Evolutionary conservation across 805 yeast genomes (phyloP), one percentile per base, ranked within the genome.

Genomic region (Metschnikowia arizonensis): DNA sequence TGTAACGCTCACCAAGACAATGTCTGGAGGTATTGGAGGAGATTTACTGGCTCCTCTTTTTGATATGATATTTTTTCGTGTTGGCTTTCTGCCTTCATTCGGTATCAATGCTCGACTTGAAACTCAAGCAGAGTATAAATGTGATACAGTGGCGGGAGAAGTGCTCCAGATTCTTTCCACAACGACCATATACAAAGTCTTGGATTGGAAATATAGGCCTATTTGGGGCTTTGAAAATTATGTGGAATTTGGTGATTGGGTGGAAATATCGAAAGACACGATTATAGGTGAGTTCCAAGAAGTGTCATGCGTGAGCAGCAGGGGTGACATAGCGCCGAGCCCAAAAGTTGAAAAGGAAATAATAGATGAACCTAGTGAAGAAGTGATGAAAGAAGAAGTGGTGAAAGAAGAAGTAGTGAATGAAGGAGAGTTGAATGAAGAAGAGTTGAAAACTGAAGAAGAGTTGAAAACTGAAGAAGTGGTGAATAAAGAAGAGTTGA

Each of bases 101-200:
- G 8, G 5, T 18, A 12, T 37, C 5, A 11, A 14, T 10, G 35
- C 32, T 23, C 31, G 23, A 31, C 14, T 30, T 14, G 51, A 48
- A 17, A 28, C 40, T 9, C 51, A 42, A 40, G 39, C 31, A 4
- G 55, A 51, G 42, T 47, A 46, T 24, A 39, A 39, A 8, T 51
- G 55, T 25, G 29, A 33, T 19, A 49, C 41, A 12, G 21, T 3
- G 24, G 38, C 44, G 5, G 52, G 52, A 2, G 39, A 42, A 23
- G 37, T 32, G 4, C 48, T 47, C 7, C 55, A 51, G 35, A 39
- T 51, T n/a, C 28, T 47, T 12, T 17, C 37, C 5, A 28, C 15
- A 12, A 19, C 31, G 9, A 42, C 45, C 3, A 32, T 33, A 7
- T 49, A 49, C 31, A 19, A 3, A 11, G 36, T 49, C 10, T 30